Evolutionary conservation across 2,329 filamentous ascomycete species (phyloP).

Genomic region (Plectosphaerella cucumerina): DNA sequence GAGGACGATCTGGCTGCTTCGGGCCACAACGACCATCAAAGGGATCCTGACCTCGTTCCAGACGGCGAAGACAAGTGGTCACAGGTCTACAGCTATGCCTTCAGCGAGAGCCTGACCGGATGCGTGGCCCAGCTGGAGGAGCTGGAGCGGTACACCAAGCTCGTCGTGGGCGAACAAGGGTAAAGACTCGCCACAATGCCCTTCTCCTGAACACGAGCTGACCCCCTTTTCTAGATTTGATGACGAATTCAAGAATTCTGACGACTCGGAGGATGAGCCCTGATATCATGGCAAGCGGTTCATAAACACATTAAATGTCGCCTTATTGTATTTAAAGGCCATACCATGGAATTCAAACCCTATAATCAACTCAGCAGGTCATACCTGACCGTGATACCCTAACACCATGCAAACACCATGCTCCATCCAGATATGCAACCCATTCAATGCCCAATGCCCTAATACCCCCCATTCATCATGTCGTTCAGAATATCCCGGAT

Average conservation of each 20-base stretch:
- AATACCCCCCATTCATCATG: constrained; percentile 43
- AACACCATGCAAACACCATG: not conserved
- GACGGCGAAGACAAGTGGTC: constrained; percentile 43
- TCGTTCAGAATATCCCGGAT: constrained; percentile 78
- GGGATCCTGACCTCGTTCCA: constrained; percentile 18
- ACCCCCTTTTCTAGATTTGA: constrained; percentile 26
- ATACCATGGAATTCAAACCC: too few relatives aligned
- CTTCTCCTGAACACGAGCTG: not conserved
- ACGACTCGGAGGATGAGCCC: constrained; percentile 13
- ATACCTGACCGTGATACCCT: constrained; percentile 4
- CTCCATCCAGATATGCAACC: constrained; percentile 3
- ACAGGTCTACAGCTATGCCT: constrained; percentile 53
- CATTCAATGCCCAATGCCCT: not conserved
- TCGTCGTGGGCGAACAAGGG: constrained; percentile 52
- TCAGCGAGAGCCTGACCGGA: constrained; percentile 48
- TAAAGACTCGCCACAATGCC: constrained; percentile 15
- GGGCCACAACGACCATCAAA: constrained; percentile 2
- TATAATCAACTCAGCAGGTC: not conserved
- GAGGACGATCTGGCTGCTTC: constrained; percentile 29
- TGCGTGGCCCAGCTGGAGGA: constrained; percentile 51
- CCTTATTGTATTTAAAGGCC: not conserved
- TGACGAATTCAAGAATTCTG: constrained; percentile 19
- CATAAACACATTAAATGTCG: not conserved
- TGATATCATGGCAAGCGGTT: not conserved
- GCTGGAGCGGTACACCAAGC: constrained; percentile 52